A percentile compares a stretch with the other conserved stretches of the same genome.
Evolutionary conservation across 495 filamentous ascomycete species (phyloP).

Genomic region (Mytilinidion resinicola): DNA sequence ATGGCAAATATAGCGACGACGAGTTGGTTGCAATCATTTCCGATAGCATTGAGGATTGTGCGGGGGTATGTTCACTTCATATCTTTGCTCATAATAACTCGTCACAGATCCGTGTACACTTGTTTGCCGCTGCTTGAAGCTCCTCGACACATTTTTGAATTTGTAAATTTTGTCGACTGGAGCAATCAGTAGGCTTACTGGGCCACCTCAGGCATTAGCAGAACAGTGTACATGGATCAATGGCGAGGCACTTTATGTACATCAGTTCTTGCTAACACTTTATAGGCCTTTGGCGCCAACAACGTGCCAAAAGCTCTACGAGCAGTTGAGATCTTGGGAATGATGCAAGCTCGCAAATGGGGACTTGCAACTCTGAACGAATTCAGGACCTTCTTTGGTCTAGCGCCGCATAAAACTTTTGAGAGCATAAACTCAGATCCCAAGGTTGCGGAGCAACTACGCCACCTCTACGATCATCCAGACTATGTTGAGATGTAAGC

Average conservation of each 20-base stretch:
- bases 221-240: no score
- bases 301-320: slow-evolving; percentile 54
- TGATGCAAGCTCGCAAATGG: slow-evolving; percentile 56
- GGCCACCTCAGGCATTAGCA: no score
- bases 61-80: slow-evolving; percentile 45
- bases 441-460: slow-evolving; percentile 44
- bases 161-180: no score
- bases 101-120: no score
- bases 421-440: slow-evolving; percentile 59
- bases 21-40: slow-evolving; percentile 62
- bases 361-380: slow-evolving; percentile 56
- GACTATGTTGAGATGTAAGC: slow-evolving; percentile 61
- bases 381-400: slow-evolving; percentile 55
- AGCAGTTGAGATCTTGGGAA: slow-evolving; percentile 55
- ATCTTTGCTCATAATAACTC: no score
- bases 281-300: slow-evolving; percentile 43
- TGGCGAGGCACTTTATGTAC: no score
- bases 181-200: no score
- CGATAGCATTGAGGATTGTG: slow-evolving; percentile 57
- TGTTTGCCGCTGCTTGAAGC: no score
- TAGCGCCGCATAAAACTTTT: slow-evolving; percentile 54
- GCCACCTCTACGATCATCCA: slow-evolving; percentile 52
- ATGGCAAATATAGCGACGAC: slow-evolving; percentile 60
- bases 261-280: not conserved
- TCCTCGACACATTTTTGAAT: not conserved